A percentile compares a stretch with the other conserved stretches of the same genome.
Evolutionary conservation across 768 basidiomycete species (phyloP).

Genomic region (Lactifluus echinatus): DNA sequence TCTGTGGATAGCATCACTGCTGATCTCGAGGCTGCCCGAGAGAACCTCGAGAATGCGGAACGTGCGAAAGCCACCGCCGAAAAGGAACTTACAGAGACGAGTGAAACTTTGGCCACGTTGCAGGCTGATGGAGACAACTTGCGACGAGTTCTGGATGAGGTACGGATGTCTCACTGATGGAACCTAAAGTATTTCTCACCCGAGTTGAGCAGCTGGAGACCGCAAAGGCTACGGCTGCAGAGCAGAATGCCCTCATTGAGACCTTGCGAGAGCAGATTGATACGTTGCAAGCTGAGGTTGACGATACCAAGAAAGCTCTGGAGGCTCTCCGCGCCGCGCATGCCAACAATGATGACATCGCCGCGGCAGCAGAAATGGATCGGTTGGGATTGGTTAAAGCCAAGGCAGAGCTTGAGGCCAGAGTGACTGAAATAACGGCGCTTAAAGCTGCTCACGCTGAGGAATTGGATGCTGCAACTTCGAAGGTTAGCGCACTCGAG

Average conservation of each 20-base stretch:
- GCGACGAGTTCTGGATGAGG: constrained; percentile 41
- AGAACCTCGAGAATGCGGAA: constrained; percentile 39
- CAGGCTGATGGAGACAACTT: constrained; percentile 29
- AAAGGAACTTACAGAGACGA: constrained; percentile 37
- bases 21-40: constrained; percentile 41
- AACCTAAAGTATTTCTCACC: not conserved
- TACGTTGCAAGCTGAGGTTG: constrained; percentile 42
- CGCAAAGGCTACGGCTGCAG: constrained; percentile 33
- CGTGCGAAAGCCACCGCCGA: constrained; percentile 42
- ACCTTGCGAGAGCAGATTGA: constrained; percentile 43
- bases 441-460: constrained; percentile 43
- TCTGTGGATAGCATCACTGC: constrained; percentile 40
- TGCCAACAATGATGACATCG: constrained; percentile 35
- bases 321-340: constrained; percentile 41
- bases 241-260: constrained; percentile 40
- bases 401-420: constrained; percentile 49
- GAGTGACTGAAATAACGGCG: constrained; percentile 42
- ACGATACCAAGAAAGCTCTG: constrained; percentile 43
- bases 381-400: constrained; percentile 57
- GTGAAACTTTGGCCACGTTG: constrained; percentile 33
- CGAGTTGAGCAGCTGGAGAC: constrained; percentile 39
- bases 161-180: constrained; percentile 27
- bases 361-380: constrained; percentile 47
- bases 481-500: constrained; percentile 40
- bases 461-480: constrained; percentile 40